A percentile compares a stretch with the other conserved stretches of the same genome.
phyloP scores from a whole-genome alignment of 148 eudicot genomes.

The Amaranthus cruentus region DNA sequence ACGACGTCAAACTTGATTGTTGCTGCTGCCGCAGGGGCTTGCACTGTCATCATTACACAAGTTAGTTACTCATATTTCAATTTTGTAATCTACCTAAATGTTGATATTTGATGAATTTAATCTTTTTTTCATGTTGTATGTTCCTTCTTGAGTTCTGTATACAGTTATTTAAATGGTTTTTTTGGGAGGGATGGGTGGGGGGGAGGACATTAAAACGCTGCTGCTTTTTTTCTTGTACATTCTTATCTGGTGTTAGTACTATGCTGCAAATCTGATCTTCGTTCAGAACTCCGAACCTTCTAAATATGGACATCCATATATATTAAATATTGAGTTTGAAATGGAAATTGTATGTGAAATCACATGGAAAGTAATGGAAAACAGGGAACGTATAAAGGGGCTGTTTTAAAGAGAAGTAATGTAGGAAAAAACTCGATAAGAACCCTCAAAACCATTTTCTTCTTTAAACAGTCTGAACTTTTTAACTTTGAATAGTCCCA shows the following conservation, averaged over 20 bases:
- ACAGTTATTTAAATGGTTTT: too few species aligned
- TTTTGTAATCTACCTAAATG: not conserved
- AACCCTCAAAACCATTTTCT: too few species aligned
- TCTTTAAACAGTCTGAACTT: too few species aligned
- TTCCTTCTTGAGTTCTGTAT: not conserved
- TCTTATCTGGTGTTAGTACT: not conserved
- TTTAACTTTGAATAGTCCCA: too few species aligned
- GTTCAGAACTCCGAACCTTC: not conserved
- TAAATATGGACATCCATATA: not conserved
- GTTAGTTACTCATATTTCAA: constrained; percentile 24
- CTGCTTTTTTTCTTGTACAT: too few species aligned
- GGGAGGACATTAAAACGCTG: too few species aligned
- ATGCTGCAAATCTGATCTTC: not conserved
- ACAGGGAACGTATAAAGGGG: too few species aligned
- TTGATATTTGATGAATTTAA: not conserved
- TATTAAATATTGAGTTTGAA: not conserved
- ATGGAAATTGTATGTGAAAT: not conserved
- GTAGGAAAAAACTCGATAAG: too few species aligned
- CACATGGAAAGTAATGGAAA: not conserved
- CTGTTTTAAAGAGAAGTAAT: too few species aligned
- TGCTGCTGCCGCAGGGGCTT: constrained; percentile 92
- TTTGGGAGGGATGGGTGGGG: too few species aligned
- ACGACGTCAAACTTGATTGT: constrained; percentile 77
- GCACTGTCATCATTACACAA: constrained; percentile 78
- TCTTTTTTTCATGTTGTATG: not conserved